Evolutionary conservation across 768 basidiomycete species (phyloP), one percentile per base, ranked within the genome.

Genomic region (Tubosaeta sp.): DNA sequence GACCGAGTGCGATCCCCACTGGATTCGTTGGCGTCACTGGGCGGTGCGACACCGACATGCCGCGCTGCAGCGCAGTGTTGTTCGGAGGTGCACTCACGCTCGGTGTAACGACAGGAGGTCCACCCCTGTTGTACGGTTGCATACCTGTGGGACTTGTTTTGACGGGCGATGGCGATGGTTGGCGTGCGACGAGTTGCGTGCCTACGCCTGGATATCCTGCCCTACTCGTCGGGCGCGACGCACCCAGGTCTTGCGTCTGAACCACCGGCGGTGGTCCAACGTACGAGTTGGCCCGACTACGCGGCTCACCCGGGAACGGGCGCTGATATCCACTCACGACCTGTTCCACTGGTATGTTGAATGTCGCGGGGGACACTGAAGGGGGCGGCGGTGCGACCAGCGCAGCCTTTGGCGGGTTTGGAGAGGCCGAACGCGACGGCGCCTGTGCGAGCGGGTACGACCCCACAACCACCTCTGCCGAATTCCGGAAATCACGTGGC

Each of bases 1-100:
- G 83, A 56, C 91, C 92, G 3, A 95, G 73, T 3, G 82, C 78
- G 53, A 95, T 94, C 3, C 94, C 92, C 4, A 90, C 76, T n/a
- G 76, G 75, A 51, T 87, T 90, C 27, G 86, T 86, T 51, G 86
- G 90, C 13, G 85, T 75, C n/a, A 84, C 76, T 1, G 86, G 79
- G 35, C 72, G 69, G 25, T 60, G 71, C 56, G 60, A 73, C 6
- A 66, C 67, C 2, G 67, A 59, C 36, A 51, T 12, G 11, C 63
- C 56, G 40, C 62, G 62, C 1, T 38, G 34, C 11, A 54, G 46
- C 9, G 24, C 7, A 8, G 14, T 43, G 6, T 49, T 59, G 32
- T 24, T 50, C 6, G 49, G 50, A 5, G 44, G 52, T 14, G 19
- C 29, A 25, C 13, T 32, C 2, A 52, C 38, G 21, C 21, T 39